These are phyloP conservation scores for Xylariales sp. DNA, from an alignment of 2,329 filamentous ascomycete genomes.

Conservation along the genomic window DNA sequence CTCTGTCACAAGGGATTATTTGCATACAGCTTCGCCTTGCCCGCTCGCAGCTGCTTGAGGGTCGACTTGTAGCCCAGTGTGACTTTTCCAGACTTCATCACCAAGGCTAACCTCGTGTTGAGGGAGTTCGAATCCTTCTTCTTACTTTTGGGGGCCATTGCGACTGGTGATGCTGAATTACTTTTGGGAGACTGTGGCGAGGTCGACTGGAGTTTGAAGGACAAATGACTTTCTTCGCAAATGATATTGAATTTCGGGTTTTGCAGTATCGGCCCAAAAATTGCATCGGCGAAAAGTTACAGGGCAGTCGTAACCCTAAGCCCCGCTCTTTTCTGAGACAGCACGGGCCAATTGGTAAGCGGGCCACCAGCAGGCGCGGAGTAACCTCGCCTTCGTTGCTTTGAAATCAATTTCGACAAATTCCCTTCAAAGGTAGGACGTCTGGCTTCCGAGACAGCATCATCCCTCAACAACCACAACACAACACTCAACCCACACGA, in stretches of 20 bases:
- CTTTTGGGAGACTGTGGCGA: neutral
- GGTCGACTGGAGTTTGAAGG: neutral
- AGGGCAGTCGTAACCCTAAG: constrained; percentile 3
- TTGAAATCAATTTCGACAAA: constrained; percentile 47
- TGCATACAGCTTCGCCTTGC: constrained; percentile 96
- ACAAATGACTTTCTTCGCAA: neutral
- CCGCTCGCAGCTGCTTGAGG: constrained; percentile 84
- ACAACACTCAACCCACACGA: too few species aligned
- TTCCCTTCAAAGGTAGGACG: constrained; percentile 28
- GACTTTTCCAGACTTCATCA: constrained; percentile 62
- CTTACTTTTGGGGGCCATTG: constrained; percentile 70
- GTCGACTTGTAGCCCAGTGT: constrained; percentile 85
- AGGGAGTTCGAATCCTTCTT: constrained; percentile 83
- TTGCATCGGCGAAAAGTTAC: neutral
- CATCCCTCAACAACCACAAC: constrained; percentile 28
- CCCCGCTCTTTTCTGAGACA: constrained; percentile 5
- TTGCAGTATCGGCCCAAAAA: neutral
- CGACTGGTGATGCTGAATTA: constrained; percentile 39
- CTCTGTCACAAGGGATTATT: too few species aligned
- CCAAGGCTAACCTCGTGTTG: constrained; percentile 40
- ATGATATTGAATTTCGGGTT: neutral
- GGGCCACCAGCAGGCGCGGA: too few species aligned
- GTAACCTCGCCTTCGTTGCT: too few species aligned
- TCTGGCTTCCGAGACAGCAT: constrained; percentile 22
- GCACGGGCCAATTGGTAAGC: too few species aligned